Evolutionary conservation across 2,329 filamentous ascomycete species (phyloP).

Genomic region (Hymenoscyphus occultus): DNA sequence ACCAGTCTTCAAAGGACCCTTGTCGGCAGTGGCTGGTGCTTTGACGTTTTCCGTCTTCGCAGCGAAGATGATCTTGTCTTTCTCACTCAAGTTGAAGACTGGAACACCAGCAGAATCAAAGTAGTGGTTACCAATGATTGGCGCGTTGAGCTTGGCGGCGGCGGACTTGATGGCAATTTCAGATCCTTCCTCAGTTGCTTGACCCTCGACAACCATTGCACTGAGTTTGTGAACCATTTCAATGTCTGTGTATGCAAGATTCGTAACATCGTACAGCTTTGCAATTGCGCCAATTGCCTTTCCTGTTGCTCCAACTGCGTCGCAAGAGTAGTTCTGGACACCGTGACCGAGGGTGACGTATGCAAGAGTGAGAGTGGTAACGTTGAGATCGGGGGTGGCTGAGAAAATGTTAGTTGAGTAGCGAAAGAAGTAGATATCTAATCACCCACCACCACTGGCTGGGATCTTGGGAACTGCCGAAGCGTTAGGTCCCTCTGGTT

Average conservation of each 20-base stretch:
- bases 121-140: constrained; percentile 31
- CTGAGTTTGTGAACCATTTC: constrained; percentile 24
- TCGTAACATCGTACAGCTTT: constrained; percentile 34
- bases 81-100: constrained; percentile 29
- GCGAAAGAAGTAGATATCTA: neutral
- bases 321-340: constrained; percentile 37
- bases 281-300: constrained; percentile 33
- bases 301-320: constrained; percentile 19
- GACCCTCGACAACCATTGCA: constrained; percentile 22
- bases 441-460: constrained; percentile 25
- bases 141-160: constrained; percentile 7
- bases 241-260: constrained; percentile 22
- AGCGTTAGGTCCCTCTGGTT: neutral
- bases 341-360: constrained; percentile 35
- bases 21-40: constrained; percentile 27
- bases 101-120: constrained; percentile 31
- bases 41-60: constrained; percentile 25
- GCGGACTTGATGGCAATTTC: constrained; percentile 5
- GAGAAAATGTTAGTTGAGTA: constrained; percentile 9
- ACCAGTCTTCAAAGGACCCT: constrained; percentile 28
- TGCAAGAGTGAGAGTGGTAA: constrained; percentile 29
- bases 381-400: constrained; percentile 29
- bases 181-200: constrained; percentile 9
- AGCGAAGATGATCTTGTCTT: constrained; percentile 25
- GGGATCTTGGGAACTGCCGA: constrained; percentile 25